Conservation (phyloP, 306 rosid species). For the Trichosanthes truncata region DNA sequence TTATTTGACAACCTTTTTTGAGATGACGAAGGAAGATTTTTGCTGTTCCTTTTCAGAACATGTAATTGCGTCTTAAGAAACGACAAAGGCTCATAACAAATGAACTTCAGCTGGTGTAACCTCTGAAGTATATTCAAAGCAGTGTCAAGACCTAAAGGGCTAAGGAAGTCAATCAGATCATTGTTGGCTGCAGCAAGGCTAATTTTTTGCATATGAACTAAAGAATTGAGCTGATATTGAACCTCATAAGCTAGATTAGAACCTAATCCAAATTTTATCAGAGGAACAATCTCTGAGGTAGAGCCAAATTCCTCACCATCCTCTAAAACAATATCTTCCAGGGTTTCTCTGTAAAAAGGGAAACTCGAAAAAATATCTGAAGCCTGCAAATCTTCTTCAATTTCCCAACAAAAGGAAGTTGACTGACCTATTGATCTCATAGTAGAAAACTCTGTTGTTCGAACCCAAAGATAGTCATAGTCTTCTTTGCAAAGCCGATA, state of each 20-base stretch:
- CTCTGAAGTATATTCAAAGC: slow-evolving; percentile 46
- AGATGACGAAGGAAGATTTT: slow-evolving; percentile 19
- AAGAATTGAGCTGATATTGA: slow-evolving; percentile 72
- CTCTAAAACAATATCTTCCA: slow-evolving; percentile 37
- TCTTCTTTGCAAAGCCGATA: slow-evolving; percentile 72
- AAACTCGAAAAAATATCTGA: slow-evolving; percentile 38
- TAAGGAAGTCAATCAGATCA: slow-evolving; percentile 46
- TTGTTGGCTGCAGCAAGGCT: slow-evolving; percentile 48
- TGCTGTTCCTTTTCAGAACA: slow-evolving; percentile 24
- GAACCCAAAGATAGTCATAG: slow-evolving; percentile 66
- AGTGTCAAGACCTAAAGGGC: slow-evolving; percentile 41
- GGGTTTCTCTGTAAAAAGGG: slow-evolving; percentile 46
- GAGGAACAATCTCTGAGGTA: slow-evolving; percentile 50
- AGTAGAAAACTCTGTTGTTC: slow-evolving; percentile 60
- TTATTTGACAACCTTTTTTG: slow-evolving; percentile 41
- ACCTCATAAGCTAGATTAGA: slow-evolving; percentile 48
- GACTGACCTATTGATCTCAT: slow-evolving; percentile 60
- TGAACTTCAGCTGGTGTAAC: slow-evolving; percentile 54
- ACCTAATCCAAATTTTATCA: slow-evolving; percentile 30
- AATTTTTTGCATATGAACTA: slow-evolving; percentile 78
- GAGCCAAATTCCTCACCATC: slow-evolving; percentile 39
- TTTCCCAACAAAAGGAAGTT: slow-evolving; percentile 63
- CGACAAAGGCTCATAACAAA: slow-evolving; percentile 56
- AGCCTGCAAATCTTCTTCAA: slow-evolving; percentile 36
- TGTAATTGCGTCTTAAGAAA: slow-evolving; percentile 44